Percentiles rank a stretch among this genome's conserved stretches.
These are phyloP conservation scores for Ophiostoma tasmaniense DNA, from an alignment of 2,329 filamentous ascomycete species.

Conservation along the genomic window DNA sequence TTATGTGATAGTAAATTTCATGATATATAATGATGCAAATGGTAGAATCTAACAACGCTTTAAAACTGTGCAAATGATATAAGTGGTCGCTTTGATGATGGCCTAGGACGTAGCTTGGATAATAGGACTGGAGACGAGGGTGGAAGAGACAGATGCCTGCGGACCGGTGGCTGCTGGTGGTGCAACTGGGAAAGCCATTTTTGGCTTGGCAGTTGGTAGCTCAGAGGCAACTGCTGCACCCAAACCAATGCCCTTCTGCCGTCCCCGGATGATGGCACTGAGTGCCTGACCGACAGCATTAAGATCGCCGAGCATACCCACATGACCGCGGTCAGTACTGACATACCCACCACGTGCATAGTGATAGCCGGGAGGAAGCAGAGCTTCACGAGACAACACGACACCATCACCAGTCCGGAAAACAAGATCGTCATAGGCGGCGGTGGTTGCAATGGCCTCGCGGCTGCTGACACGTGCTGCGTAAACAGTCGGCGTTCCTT, in stretches of 20 bases:
- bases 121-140: neutral
- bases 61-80: neutral
- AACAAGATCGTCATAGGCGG: slow-evolving; percentile 77
- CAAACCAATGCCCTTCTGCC: slow-evolving; percentile 64
- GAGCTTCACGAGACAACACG: slow-evolving; percentile 73
- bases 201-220: neutral
- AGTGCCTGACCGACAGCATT: slow-evolving; percentile 71
- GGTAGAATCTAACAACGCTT: neutral
- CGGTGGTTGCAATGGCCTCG: slow-evolving; percentile 65
- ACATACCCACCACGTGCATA: slow-evolving; percentile 66
- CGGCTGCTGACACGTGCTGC: slow-evolving; percentile 65
- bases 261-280: slow-evolving; percentile 56
- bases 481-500: slow-evolving; percentile 76
- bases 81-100: neutral
- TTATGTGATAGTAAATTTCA: too few species aligned
- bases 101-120: neutral
- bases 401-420: slow-evolving; percentile 88
- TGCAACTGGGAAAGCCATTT: neutral
- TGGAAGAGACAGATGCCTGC: neutral
- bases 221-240: slow-evolving; percentile 27
- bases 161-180: neutral
- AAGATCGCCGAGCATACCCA: slow-evolving; percentile 77
- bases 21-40: neutral
- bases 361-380: slow-evolving; percentile 73
- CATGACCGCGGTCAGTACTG: slow-evolving; percentile 75